Conservation (phyloP, 495 filamentous ascomycete species). For the Zalerion maritima region DNA sequence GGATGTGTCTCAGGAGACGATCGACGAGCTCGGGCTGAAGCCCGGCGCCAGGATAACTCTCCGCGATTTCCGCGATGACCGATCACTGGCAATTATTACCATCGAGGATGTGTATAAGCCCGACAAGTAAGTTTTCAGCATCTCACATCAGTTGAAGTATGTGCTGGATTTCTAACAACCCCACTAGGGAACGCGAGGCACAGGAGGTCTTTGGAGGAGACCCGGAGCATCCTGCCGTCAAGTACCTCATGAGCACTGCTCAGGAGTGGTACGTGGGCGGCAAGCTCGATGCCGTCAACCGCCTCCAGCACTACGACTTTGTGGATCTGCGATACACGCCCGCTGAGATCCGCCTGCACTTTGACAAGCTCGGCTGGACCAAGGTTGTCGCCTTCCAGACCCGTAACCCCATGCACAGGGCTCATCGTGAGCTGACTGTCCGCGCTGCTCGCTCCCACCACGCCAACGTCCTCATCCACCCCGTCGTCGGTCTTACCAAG, state of each 20-base stretch:
- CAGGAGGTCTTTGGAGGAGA: constrained; percentile 93
- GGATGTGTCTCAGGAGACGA: constrained; percentile 59
- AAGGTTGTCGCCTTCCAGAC: constrained; percentile 98
- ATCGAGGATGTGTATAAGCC: constrained; percentile 93
- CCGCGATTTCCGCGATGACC: constrained; percentile 90
- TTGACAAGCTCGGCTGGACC: constrained; percentile 97
- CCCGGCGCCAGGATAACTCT: constrained; percentile 69
- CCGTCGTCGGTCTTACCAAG: constrained; percentile 95
- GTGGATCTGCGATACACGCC: constrained; percentile 92
- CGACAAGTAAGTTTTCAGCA: constrained; percentile 59
- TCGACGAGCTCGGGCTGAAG: constrained; percentile 59
- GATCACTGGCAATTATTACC: constrained; percentile 87
- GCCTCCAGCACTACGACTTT: constrained; percentile 96
- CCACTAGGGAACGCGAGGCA: constrained; percentile 62
- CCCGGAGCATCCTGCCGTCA: constrained; percentile 81
- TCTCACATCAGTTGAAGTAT: constrained; percentile 15
- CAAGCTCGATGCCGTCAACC: constrained; percentile 86
- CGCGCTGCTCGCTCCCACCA: constrained; percentile 88
- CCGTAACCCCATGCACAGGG: constrained; percentile 96
- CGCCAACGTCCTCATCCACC: constrained; percentile 97
- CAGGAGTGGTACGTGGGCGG: constrained; percentile 88
- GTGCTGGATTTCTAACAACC: constrained; percentile 20
- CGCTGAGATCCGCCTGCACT: constrained; percentile 86
- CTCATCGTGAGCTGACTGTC: constrained; percentile 93
- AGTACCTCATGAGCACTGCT: constrained; percentile 66